These are phyloP conservation scores for Stereocaulon alpinum DNA, from an alignment of 495 filamentous ascomycete species.

Conservation along the genomic window DNA sequence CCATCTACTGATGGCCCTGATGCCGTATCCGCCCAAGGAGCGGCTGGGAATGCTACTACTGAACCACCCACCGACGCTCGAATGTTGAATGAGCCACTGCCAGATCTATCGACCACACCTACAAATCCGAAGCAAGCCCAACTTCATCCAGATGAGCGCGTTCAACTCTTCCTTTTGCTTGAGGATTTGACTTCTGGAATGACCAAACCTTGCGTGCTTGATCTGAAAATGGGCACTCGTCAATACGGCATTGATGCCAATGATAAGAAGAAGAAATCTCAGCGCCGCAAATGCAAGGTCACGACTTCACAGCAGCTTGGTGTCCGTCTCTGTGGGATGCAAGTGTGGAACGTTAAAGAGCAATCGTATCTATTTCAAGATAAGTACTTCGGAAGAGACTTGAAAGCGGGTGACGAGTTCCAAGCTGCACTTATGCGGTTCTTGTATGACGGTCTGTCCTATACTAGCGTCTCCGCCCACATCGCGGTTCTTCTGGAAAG, in stretches of 20 bases:
- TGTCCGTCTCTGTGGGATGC: slow-evolving; percentile 89
- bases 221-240: slow-evolving; percentile 98
- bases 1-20: background rate
- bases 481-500: slow-evolving; percentile 83
- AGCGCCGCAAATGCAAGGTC: slow-evolving; percentile 79
- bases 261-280: slow-evolving; percentile 86
- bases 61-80: background rate
- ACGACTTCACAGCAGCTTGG: slow-evolving; percentile 89
- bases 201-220: slow-evolving; percentile 90
- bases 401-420: slow-evolving; percentile 85
- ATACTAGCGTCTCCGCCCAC: slow-evolving; percentile 65
- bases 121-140: slow-evolving; percentile 76
- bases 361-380: slow-evolving; percentile 83
- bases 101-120: slow-evolving; percentile 24
- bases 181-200: slow-evolving; percentile 96
- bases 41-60: background rate
- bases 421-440: slow-evolving; percentile 81
- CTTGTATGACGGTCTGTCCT: slow-evolving; percentile 80
- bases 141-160: slow-evolving; percentile 54
- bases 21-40: background rate
- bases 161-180: slow-evolving; percentile 88
- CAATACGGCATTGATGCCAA: slow-evolving; percentile 93
- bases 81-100: background rate
- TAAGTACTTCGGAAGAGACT: slow-evolving; percentile 88
- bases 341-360: slow-evolving; percentile 82